Conservation (phyloP, 2,329 filamentous ascomycete species). For the Trichoderma citrinoviride region DNA sequence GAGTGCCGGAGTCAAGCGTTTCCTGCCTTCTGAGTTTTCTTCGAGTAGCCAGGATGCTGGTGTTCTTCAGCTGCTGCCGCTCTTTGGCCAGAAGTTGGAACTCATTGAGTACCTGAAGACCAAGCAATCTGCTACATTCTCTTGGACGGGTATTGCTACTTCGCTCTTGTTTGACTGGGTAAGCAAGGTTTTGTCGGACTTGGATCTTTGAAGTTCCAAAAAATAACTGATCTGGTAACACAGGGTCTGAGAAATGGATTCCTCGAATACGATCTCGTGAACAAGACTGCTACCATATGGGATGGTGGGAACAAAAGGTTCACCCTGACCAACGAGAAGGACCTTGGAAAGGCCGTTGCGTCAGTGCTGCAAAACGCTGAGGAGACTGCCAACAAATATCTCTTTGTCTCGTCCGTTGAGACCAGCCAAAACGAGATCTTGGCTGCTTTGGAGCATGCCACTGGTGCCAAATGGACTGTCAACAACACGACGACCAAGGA, state of each 20-base stretch:
- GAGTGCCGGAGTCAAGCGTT: conserved; percentile 51
- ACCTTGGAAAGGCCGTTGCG: conserved; percentile 47
- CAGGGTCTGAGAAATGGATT: conserved; percentile 23
- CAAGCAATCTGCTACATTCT: conserved; percentile 21
- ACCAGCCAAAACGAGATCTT: conserved; percentile 44
- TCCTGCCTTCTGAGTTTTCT: conserved; percentile 53
- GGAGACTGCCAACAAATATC: conserved; percentile 50
- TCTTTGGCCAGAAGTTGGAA: conserved; percentile 26
- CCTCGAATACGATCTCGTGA: conserved; percentile 22
- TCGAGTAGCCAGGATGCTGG: conserved; percentile 32
- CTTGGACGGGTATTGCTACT: conserved; percentile 34
- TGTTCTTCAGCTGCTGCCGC: conserved; percentile 24
- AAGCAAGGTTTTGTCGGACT: not conserved
- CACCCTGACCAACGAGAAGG: conserved; percentile 24
- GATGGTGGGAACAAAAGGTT: conserved; percentile 22
- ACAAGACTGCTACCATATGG: conserved; percentile 22
- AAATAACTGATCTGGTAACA: not conserved
- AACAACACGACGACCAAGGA: conserved; percentile 21
- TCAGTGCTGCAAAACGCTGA: conserved; percentile 45
- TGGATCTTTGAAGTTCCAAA: not conserved
- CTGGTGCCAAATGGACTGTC: conserved; percentile 21
- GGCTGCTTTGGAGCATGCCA: conserved; percentile 23
- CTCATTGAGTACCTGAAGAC: conserved; percentile 23
- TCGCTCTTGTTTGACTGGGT: conserved; percentile 31
- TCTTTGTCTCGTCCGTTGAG: conserved; percentile 51